Evolutionary conservation across 2,329 filamentous ascomycete genomes (phyloP), one percentile per base, ranked within the genome.

Genomic region (Seiridium unicorne): DNA sequence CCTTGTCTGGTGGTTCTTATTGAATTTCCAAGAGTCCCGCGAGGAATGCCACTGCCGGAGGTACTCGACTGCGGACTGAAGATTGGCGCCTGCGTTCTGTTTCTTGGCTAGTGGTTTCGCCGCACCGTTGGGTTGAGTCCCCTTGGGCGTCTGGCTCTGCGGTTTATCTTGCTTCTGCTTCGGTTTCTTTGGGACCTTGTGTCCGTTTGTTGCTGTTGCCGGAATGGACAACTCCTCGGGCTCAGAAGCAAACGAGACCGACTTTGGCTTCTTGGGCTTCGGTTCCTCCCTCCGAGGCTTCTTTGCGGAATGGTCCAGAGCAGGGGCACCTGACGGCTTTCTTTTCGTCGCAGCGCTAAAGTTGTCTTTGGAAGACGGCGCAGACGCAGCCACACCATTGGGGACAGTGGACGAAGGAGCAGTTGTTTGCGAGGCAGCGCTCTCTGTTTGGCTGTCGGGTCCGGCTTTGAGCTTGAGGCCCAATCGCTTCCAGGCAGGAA

Each of bases 1-100:
- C 66, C 91, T 86, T 58, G 89, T 91, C 75, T 97, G 93, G 71
- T 92, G 87, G 67, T 92, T 93, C 78, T 97, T 97, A 79, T 96
- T 96, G 80, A 97, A 98, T 75, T 97, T 97, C 94, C 94, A 98
- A 66, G 81, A 81, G 8, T 83, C 79, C 60, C 87, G 87, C 62
- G 87, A 83, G 59, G 83, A 83, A 75, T 91, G 82, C 82, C 93
- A 97, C 71, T 89, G 86, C 51, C 82, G 82, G 49, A 97, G 84
- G 72, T 97, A 97, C 57, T 85, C 81, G 13, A 96, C 81, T 60
- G 92, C 89, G 11, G 88, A 84, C 51, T 85, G 81, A 59, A 88
- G 76, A 62, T 85, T 81, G 73, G 75, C 73, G 74, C 72, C 64
- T 68, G 70, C 60, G 71, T 74, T 63, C 55, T 63, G 64, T 63